Percentiles rank a stretch among this genome's conserved stretches.
phyloP scores from a whole-genome alignment of 345 rosid species.

The Salix dunnii region DNA sequence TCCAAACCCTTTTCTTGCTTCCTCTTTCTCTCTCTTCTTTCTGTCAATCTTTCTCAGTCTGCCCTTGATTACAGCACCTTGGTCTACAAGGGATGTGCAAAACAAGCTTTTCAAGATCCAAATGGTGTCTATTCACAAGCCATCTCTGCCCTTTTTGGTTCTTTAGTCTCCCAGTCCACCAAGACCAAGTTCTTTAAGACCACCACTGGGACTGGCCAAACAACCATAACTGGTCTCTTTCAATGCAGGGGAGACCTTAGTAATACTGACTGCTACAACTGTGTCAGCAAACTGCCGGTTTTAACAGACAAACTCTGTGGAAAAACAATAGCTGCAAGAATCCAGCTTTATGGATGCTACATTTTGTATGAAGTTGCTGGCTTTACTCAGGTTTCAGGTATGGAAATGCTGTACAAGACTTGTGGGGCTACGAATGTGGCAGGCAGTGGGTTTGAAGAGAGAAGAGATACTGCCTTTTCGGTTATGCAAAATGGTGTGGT shows the following conservation, averaged over 20 bases:
- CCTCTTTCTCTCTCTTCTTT: slow-evolving; percentile 32
- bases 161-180: slow-evolving; percentile 76
- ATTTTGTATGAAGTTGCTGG: slow-evolving; percentile 79
- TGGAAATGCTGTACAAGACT: slow-evolving; percentile 83
- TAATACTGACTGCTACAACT: slow-evolving; percentile 73
- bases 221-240: slow-evolving; percentile 75
- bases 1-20: slow-evolving; percentile 34
- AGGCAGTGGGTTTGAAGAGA: slow-evolving; percentile 81
- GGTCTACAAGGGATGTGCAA: slow-evolving; percentile 91
- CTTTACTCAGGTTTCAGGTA: slow-evolving; percentile 78
- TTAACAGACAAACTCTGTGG: slow-evolving; percentile 73
- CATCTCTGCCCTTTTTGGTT: slow-evolving; percentile 77
- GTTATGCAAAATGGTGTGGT: slow-evolving; percentile 69
- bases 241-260: slow-evolving; percentile 93
- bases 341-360: slow-evolving; percentile 88
- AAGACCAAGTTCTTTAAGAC: slow-evolving; percentile 80
- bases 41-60: slow-evolving; percentile 44
- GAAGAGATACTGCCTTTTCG: slow-evolving; percentile 72
- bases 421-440: slow-evolving; percentile 62
- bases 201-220: slow-evolving; percentile 70
- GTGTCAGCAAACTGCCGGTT: slow-evolving; percentile 83
- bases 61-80: slow-evolving; percentile 57
- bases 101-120: slow-evolving; percentile 75
- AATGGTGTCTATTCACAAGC: slow-evolving; percentile 77
- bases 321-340: slow-evolving; percentile 66